Percentiles rank a stretch among this genome's conserved stretches.
phyloP scores from a whole-genome alignment of 768 basidiomycete genomes.

The Multifurca ochricompacta region DNA sequence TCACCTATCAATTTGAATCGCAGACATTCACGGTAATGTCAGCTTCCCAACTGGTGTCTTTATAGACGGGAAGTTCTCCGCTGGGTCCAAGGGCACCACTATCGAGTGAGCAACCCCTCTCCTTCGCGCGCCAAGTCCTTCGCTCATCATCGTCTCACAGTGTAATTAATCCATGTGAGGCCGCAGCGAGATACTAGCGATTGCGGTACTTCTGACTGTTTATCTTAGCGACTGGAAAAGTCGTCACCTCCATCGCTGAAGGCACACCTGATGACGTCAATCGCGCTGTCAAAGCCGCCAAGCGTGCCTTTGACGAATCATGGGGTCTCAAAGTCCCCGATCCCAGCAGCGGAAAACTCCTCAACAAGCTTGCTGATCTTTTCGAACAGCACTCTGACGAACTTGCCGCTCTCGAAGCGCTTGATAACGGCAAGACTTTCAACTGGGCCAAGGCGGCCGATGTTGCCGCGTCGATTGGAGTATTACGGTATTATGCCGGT shows the following conservation, averaged over 20 bases:
- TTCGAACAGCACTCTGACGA: conserved; percentile 56
- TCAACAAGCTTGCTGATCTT: too few species aligned
- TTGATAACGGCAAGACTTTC: too few species aligned
- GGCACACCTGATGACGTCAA: conserved; percentile 68
- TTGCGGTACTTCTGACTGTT: background rate
- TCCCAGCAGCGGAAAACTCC: conserved; percentile 42
- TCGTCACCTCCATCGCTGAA: conserved; percentile 48
- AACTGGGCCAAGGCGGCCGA: conserved; percentile 41
- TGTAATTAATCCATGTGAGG: conserved; percentile 54
- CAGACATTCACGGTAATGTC: too few species aligned
- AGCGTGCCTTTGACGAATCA: conserved; percentile 50
- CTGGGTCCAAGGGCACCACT: conserved; percentile 44
- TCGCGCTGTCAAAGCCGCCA: conserved; percentile 59
- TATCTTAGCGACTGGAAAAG: conserved; percentile 40
- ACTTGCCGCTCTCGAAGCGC: conserved; percentile 63
- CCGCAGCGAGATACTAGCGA: too few species aligned
- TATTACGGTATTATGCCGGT: conserved; percentile 74
- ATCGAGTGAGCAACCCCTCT: conserved; percentile 49
- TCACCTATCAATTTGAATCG: conserved; percentile 46
- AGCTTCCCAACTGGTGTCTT: conserved; percentile 64
- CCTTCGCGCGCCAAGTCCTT: too few species aligned
- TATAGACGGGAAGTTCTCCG: conserved; percentile 61
- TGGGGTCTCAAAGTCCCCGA: conserved; percentile 67
- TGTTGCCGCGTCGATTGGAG: conserved; percentile 37
- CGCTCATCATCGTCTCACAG: too few species aligned